Evolutionary conservation across 495 filamentous ascomycete species (phyloP).

Genomic region (Stereocaulon alpinum): DNA sequence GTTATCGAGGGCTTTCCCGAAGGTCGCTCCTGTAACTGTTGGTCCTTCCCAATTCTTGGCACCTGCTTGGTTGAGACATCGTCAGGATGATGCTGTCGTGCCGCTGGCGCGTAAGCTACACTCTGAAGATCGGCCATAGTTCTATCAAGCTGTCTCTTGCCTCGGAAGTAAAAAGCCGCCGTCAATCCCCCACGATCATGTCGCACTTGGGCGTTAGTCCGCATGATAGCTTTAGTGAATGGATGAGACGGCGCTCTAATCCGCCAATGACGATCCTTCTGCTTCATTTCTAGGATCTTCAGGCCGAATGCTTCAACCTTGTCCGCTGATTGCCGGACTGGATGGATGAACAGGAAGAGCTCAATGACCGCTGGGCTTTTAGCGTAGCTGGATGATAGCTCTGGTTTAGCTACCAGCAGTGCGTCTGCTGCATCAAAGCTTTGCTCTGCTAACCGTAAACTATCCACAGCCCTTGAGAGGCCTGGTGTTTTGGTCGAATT

Average conservation of each 20-base stretch:
- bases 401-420: constrained; percentile 25
- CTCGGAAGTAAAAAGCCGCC: constrained; percentile 43
- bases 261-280: constrained; percentile 27
- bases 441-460: constrained; percentile 28
- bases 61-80: constrained; percentile 15
- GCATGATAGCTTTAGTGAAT: constrained; percentile 38
- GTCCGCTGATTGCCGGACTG: constrained; percentile 42
- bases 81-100: constrained; percentile 23
- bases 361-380: constrained; percentile 38
- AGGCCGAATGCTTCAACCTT: constrained; percentile 34
- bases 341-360: constrained; percentile 46
- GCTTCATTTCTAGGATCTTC: constrained; percentile 39
- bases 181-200: constrained; percentile 50
- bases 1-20: not conserved
- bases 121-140: constrained; percentile 32
- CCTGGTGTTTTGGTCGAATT: constrained; percentile 19
- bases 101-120: constrained; percentile 25
- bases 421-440: constrained; percentile 32
- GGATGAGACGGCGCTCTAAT: constrained; percentile 43
- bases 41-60: constrained; percentile 19
- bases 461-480: constrained; percentile 7
- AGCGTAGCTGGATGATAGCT: constrained; percentile 26
- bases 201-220: constrained; percentile 44
- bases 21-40: constrained; percentile 15
- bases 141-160: constrained; percentile 35